Percentiles rank a stretch among this genome's conserved stretches.
phyloP scores from a whole-genome alignment of 129 eudicot genomes.

The Cynara cardunculus region DNA sequence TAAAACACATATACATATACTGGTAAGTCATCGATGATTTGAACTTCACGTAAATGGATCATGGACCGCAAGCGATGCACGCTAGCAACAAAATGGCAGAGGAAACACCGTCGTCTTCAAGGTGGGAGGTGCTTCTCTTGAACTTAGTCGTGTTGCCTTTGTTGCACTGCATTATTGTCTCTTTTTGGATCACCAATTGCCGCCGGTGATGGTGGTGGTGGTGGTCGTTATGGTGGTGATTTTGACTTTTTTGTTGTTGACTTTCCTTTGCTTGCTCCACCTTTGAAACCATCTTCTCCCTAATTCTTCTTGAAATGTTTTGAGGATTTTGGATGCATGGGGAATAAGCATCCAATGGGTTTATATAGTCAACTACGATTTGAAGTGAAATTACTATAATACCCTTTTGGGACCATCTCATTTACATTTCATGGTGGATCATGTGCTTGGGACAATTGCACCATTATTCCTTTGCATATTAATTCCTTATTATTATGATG shows the following conservation, averaged over 20 bases:
- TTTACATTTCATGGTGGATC: constrained; percentile 17
- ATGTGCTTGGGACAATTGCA: constrained; percentile 28
- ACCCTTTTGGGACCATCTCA: constrained; percentile 25
- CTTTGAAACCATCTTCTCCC: constrained; percentile 44
- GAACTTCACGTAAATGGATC: background rate
- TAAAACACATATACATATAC: background rate
- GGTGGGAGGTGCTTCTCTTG: constrained; percentile 72
- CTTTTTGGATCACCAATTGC: constrained; percentile 34
- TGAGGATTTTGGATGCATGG: constrained; percentile 21
- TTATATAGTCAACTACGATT: constrained; percentile 25
- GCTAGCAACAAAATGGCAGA: constrained; percentile 79
- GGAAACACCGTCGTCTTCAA: constrained; percentile 73
- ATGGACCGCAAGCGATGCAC: constrained; percentile 54
- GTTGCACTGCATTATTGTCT: constrained; percentile 54
- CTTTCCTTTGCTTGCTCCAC: constrained; percentile 32
- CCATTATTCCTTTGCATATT: constrained; percentile 12
- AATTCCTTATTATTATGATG: constrained; percentile 16
- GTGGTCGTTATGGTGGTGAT: constrained; percentile 16
- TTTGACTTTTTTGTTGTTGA: constrained; percentile 33
- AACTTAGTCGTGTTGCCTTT: constrained; percentile 71
- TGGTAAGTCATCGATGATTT: background rate
- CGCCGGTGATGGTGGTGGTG: constrained; percentile 14
- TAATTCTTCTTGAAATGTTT: constrained; percentile 1
- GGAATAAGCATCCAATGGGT: constrained; percentile 13
- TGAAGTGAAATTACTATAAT: constrained; percentile 5